phyloP scores from a whole-genome alignment of 2,329 filamentous ascomycete genomes.

The Alternaria gaisen region DNA sequence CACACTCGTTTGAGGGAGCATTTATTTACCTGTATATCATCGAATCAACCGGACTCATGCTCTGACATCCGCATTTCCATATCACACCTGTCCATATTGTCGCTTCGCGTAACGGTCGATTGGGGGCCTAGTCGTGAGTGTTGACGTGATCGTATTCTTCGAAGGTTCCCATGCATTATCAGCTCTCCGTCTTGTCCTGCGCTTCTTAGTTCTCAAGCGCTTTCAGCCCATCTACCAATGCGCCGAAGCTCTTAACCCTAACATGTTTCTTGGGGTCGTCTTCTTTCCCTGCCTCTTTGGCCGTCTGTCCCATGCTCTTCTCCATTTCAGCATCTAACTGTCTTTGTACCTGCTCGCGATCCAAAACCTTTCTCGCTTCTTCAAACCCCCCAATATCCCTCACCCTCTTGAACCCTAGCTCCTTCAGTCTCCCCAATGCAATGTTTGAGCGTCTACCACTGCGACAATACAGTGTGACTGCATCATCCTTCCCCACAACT shows the following conservation, averaged over 20 bases:
- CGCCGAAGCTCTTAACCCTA: constrained; percentile 33
- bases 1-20: constrained; percentile 27
- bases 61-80: not conserved
- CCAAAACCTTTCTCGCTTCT: constrained; percentile 40
- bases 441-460: constrained; percentile 47
- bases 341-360: constrained; percentile 35
- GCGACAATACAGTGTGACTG: constrained; percentile 52
- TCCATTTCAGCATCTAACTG: constrained; percentile 21
- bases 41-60: not conserved
- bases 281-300: not conserved
- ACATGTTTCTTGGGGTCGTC: constrained; percentile 20
- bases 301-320: not conserved
- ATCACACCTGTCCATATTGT: not conserved
- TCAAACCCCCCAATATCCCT: constrained; percentile 51
- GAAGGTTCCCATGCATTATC: not conserved
- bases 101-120: not conserved
- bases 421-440: constrained; percentile 40
- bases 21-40: constrained; percentile 26
- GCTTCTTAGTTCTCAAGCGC: constrained; percentile 31
- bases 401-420: constrained; percentile 41
- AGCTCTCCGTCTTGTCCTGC: not conserved
- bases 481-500: constrained; percentile 33
- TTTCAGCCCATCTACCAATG: constrained; percentile 42
- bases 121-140: not conserved
- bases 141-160: not conserved